Conservation (phyloP, 176 grass and related monocot species). For the Cenchrus americanus region DNA sequence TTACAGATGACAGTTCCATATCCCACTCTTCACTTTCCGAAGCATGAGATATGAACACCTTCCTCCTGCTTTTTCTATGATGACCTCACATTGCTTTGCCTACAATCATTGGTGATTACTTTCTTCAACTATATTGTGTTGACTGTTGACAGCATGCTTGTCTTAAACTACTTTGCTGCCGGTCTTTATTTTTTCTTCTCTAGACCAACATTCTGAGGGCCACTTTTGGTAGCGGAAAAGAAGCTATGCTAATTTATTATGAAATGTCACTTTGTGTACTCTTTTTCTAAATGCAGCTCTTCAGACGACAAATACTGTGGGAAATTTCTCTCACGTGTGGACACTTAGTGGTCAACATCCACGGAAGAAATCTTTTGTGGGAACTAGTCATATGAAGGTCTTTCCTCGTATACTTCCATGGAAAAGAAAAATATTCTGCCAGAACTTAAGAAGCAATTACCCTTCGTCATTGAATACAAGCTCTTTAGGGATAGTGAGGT, state of each 20-base stretch:
- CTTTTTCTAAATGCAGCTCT: constrained; percentile 64
- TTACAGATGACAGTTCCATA: not conserved
- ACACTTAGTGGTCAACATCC: constrained; percentile 69
- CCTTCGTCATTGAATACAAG: constrained; percentile 50
- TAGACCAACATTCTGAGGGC: constrained; percentile 1
- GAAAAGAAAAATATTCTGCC: constrained; percentile 79
- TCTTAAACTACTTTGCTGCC: constrained; percentile 30
- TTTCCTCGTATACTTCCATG: constrained; percentile 91
- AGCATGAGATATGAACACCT: constrained; percentile 2
- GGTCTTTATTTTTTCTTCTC: constrained; percentile 19
- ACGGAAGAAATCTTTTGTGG: constrained; percentile 51
- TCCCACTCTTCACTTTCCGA: not conserved
- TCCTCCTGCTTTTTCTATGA: constrained; percentile 25
- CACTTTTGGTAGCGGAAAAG: constrained; percentile 18
- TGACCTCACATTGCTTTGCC: constrained; percentile 29
- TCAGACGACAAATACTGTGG: constrained; percentile 53
- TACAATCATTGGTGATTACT: constrained; percentile 24
- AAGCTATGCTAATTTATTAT: constrained; percentile 33
- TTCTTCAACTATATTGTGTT: constrained; percentile 17
- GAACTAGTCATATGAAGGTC: constrained; percentile 48
- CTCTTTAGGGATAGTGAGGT: constrained; percentile 71
- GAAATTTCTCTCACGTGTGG: constrained; percentile 76
- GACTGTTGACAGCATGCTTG: constrained; percentile 20
- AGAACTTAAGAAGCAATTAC: constrained; percentile 53
- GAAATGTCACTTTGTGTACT: constrained; percentile 23